Evolutionary conservation across 306 rosid genomes (phyloP), one percentile per base, ranked within the genome.

Genomic region (Comarum palustre): DNA sequence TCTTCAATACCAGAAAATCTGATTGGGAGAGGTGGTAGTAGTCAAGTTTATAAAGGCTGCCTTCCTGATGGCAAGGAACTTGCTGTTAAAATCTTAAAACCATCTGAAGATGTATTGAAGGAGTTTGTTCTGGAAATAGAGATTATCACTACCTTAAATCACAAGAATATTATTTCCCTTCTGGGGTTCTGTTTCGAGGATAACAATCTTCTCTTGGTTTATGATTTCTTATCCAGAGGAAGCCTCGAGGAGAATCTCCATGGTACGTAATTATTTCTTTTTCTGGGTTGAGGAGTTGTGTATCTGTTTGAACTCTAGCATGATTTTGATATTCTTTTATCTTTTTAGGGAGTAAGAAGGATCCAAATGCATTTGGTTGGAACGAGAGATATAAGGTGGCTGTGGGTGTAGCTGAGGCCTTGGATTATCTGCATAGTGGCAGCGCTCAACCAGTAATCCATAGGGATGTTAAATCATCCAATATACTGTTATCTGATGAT

Each of bases 211-310:
- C 90, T 95, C 81, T 80, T 95, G 80, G 96, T 91, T 71, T 95
- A 95, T 75, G 96, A 95, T 86, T 88, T 95, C 78, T 78, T 94
- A 69, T 86, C 91, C 74, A 84, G 96, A 83, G 99, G 99, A 86
- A 89, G 97, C 85, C 99, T 94, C 29, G 99, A 91, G 84, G 99
- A 94, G 88, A 94, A 88, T 68, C 89, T 94, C 73, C 91, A 91
- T 41, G 99, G 99, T 91, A 85, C 59, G 27, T 25, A 59, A 50
- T 42, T 59, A 9, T 58, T 3, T 75, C 63, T 38, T 54, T 46
- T 36, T 24, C 24, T 13, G 12, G 46, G 20, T 32, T 65, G 58
- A 38, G 25, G 7, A 15, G 32, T 13, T 2, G 27, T 5, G 25
- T 72, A 27, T 27, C 9, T 52, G 50, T 36, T 52, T 16, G n/a